A percentile compares a stretch with the other conserved stretches of the same genome.
Conservation (phyloP, 495 filamentous ascomycete species). For the Lasiosphaeris hirsuta region DNA sequence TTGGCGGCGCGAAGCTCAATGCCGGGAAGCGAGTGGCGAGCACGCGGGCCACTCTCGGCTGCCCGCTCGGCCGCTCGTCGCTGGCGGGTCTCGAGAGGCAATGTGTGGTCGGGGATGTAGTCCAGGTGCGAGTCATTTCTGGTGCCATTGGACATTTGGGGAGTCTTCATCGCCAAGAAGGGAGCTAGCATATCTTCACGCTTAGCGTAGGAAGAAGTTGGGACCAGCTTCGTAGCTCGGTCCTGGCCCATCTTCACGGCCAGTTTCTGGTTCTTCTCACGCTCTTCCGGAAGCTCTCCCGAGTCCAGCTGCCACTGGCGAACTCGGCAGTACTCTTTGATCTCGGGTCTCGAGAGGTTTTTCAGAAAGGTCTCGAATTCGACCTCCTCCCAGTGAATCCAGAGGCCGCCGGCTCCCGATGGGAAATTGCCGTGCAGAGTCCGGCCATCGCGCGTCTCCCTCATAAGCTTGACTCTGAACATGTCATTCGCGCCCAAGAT, state of each 20-base stretch:
- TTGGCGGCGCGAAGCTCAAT: conserved; percentile 31
- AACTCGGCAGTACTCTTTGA: conserved; percentile 54
- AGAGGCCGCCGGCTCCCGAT: conserved; percentile 47
- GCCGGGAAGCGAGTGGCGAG: conserved; percentile 29
- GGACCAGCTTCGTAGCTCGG: conserved; percentile 32
- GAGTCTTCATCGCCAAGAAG: conserved; percentile 22
- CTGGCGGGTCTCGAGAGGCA: neutral
- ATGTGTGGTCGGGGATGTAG: conserved; percentile 9
- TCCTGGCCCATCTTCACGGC: conserved; percentile 47
- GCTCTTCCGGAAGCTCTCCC: conserved; percentile 42
- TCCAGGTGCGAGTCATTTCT: conserved; percentile 9
- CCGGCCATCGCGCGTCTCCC: conserved; percentile 48
- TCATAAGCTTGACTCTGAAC: conserved; percentile 51
- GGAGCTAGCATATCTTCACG: conserved; percentile 9
- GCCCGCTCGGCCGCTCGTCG: neutral
- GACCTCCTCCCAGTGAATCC: conserved; percentile 55
- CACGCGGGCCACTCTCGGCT: conserved; percentile 12
- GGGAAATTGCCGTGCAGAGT: conserved; percentile 49
- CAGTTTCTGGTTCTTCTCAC: conserved; percentile 44
- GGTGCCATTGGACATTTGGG: conserved; percentile 11
- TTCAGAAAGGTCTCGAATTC: conserved; percentile 46
- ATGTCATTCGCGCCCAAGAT: conserved; percentile 51
- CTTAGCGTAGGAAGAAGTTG: conserved; percentile 7
- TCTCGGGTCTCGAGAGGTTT: conserved; percentile 41
- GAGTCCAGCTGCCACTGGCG: conserved; percentile 47